A percentile compares a stretch with the other conserved stretches of the same genome.
phyloP scores from a whole-genome alignment of 2,329 filamentous ascomycete genomes.

The Cordyceps javanica region DNA sequence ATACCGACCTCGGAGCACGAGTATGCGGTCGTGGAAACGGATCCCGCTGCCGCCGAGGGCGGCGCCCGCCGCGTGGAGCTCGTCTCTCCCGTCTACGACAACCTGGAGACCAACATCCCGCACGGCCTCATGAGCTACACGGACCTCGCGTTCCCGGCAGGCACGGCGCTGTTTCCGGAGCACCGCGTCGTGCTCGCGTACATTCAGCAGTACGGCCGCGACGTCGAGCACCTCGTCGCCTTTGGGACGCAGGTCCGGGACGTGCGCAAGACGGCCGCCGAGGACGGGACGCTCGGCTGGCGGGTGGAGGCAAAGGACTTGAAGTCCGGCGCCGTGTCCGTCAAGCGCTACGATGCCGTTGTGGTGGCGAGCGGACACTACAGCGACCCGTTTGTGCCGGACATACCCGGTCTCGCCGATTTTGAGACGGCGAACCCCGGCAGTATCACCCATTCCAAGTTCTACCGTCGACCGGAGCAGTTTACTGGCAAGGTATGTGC shows the following conservation, averaged over 20 bases:
- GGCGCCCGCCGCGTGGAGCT: conserved; percentile 35
- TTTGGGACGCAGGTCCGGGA: conserved; percentile 58
- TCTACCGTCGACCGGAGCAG: conserved; percentile 46
- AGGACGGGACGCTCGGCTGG: conserved; percentile 37
- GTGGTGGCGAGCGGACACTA: conserved; percentile 59
- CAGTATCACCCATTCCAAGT: conserved; percentile 58
- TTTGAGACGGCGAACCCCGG: conserved; percentile 46
- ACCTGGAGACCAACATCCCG: conserved; percentile 71
- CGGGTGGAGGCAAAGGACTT: conserved; percentile 32
- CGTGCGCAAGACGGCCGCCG: conserved; percentile 21
- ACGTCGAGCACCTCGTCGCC: conserved; percentile 50
- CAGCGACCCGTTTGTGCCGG: conserved; percentile 52
- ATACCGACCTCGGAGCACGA: conserved; percentile 27
- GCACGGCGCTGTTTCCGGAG: conserved; percentile 59
- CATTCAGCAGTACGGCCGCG: conserved; percentile 56
- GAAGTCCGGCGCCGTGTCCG: conserved; percentile 18
- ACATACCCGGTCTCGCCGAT: conserved; percentile 46
- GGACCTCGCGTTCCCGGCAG: conserved; percentile 51
- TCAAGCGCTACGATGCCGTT: conserved; percentile 51
- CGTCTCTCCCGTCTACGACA: conserved; percentile 64
- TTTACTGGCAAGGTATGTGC: conserved; percentile 27
- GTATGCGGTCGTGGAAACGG: conserved; percentile 37
- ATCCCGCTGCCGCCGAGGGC: conserved; percentile 10
- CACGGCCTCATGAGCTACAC: conserved; percentile 64
- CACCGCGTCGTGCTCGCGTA: conserved; percentile 60